phyloP scores from a whole-genome alignment of 495 filamentous ascomycete genomes.

The Neurospora cerealis region DNA sequence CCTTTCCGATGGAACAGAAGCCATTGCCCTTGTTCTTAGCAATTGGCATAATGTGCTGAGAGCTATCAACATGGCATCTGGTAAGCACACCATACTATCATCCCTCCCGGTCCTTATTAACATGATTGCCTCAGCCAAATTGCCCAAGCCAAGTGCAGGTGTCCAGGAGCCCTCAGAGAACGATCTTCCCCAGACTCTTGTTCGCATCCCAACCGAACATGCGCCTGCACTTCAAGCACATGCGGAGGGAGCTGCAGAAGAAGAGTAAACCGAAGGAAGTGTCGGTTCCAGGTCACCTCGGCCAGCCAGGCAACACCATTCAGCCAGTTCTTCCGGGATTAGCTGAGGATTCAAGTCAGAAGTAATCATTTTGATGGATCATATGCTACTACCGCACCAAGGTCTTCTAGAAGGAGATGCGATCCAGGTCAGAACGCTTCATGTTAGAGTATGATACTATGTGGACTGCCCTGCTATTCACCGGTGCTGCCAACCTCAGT shows the following conservation, averaged over 20 bases:
- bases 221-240: slow-evolving; percentile 45
- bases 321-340: neutral
- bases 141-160: slow-evolving; percentile 28
- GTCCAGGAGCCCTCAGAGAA: slow-evolving; percentile 17
- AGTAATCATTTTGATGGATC: neutral
- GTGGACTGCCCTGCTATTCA: neutral
- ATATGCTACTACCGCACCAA: neutral
- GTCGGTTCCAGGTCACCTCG: neutral
- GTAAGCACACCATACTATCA: slow-evolving; percentile 44
- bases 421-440: neutral
- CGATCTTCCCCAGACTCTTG: slow-evolving; percentile 66
- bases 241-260: slow-evolving; percentile 32
- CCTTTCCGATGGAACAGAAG: slow-evolving; percentile 87
- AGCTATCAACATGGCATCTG: slow-evolving; percentile 90
- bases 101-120: neutral
- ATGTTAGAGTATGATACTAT: neutral
- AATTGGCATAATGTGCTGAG: slow-evolving; percentile 96
- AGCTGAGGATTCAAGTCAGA: neutral
- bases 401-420: neutral
- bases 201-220: slow-evolving; percentile 67
- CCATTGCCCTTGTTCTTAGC: slow-evolving; percentile 58
- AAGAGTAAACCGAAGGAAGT: slow-evolving; percentile 9
- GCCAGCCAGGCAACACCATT: neutral
- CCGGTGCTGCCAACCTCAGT: neutral
- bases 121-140: slow-evolving; percentile 35